Base-by-base conservation (phyloP, 2,329 filamentous ascomycete genomes). In the Trichoderma brevicompactum region DNA sequence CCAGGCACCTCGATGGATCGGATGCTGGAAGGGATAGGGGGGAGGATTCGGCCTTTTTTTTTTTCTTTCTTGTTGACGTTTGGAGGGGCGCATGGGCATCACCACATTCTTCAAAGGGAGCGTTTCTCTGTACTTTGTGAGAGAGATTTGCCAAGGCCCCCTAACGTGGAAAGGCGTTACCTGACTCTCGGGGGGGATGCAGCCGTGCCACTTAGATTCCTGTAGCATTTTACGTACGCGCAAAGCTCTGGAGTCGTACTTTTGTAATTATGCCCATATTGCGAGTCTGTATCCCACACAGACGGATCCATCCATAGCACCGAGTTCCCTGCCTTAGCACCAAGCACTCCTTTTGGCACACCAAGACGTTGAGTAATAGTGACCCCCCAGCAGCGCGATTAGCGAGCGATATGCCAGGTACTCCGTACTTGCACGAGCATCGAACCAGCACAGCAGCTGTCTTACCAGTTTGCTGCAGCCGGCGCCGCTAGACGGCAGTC, bases 341-440 rank as follows among this genome's bases (percentile, higher is more conserved):
- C 13, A 34, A 50, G 55, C 44, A 38, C 28, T 6, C 38, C 32
- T n/a, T n/a, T 10, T n/a, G 4, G n/a, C 50, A 38, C 32, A 19
- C 43, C 48, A 48, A n/a, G 43, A 36, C 32, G 43, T 34, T 41
- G 58, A 50, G 58, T 52, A 61, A 50, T 41, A 17, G 46, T 50
- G 58, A 61, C 44, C 46, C 36, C 19, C 46, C 23, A 23, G 12
- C 46, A 34, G 36, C 36, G 58, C 58, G 46, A 61, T 61, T 61
- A 41, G 58, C 58, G 46, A 41, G 48, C 58, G 46, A 43, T 13
- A 9, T 13, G 19, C 15, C n/a, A 34, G 48, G 59, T 62, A 53
- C 48, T 41, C 7, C 38, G 36, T 50, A 61, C 58, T 50, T 43
- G 36, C 15, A 15, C 15, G 10, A 12, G 10, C 46, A 40, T 19